Percentiles rank a stretch among this genome's conserved stretches.
These are phyloP conservation scores for Funneliformis geosporum DNA, from an alignment of 192 early-diverging fungal genomes.

Conservation along the genomic window DNA sequence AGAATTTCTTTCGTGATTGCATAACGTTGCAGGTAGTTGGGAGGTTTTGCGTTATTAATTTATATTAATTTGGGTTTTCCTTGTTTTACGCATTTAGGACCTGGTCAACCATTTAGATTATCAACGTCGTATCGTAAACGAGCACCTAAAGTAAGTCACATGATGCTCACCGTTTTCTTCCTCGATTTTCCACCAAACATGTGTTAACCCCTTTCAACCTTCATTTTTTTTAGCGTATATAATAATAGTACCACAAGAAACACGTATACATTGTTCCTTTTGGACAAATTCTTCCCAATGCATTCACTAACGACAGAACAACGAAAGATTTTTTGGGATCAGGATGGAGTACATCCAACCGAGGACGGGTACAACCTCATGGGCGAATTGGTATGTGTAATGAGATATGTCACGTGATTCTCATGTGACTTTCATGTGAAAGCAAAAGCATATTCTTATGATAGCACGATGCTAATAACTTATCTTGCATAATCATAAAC, in stretches of 20 bases:
- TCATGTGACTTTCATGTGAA: neutral
- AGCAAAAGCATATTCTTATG: neutral
- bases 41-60: neutral
- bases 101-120: conserved; percentile 21
- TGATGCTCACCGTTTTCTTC: neutral
- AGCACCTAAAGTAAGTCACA: conserved; percentile 29
- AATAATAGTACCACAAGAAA: conserved; percentile 30
- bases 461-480: neutral
- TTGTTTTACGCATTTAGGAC: conserved; percentile 5
- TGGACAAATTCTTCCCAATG: conserved; percentile 31
- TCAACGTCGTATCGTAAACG: conserved; percentile 30
- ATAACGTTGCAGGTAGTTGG: neutral
- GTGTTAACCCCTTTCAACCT: neutral
- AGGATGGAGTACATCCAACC: conserved; percentile 24
- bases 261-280: conserved; percentile 12
- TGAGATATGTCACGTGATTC: neutral
- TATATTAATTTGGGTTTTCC: neutral
- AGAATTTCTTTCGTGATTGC: neutral
- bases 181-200: neutral
- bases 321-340: conserved; percentile 27
- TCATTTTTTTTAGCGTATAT: conserved; percentile 21
- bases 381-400: conserved; percentile 27
- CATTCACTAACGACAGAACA: conserved; percentile 27
- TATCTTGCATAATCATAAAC: neutral
- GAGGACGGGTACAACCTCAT: conserved; percentile 25